A percentile compares a stretch with the other conserved stretches of the same genome.
phyloP scores from a whole-genome alignment of 2,329 filamentous ascomycete species.

The Laburnicola sp. region DNA sequence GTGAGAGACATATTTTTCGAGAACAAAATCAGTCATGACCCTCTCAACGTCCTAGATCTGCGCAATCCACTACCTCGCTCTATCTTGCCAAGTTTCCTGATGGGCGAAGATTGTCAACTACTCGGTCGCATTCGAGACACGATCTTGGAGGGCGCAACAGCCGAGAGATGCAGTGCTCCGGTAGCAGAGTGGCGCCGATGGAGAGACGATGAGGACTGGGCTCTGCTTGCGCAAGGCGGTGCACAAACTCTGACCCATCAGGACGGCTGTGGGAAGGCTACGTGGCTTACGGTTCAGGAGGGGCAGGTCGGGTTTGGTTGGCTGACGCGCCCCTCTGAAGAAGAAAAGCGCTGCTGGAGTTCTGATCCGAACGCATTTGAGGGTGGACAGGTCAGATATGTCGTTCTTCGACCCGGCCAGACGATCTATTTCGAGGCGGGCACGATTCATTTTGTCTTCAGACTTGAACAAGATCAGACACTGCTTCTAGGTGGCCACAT shows the following conservation, averaged over 20 bases:
- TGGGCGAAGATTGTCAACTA: conserved; percentile 14
- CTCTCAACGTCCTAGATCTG: conserved; percentile 18
- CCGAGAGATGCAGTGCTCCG: conserved; percentile 13
- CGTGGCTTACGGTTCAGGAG: conserved; percentile 14
- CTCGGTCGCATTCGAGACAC: conserved; percentile 8
- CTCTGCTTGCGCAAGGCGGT: conserved; percentile 19
- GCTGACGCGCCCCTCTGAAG: conserved; percentile 12
- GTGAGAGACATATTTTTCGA: conserved; percentile 9
- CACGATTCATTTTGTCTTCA: conserved; percentile 21
- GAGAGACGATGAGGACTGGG: conserved; percentile 20
- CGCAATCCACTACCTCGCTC: conserved; percentile 15
- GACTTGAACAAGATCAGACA: conserved; percentile 13
- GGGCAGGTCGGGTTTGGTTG: conserved; percentile 16
- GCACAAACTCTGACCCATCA: conserved; percentile 17
- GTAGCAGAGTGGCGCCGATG: conserved; percentile 14
- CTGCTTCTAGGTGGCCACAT: conserved; percentile 18
- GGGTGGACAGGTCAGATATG: conserved; percentile 14
- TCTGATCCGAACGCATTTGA: conserved; percentile 11
- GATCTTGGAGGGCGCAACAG: conserved; percentile 8
- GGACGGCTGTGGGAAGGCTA: conserved; percentile 19
- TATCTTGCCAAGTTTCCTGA: conserved; percentile 13
- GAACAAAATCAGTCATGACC: conserved; percentile 9
- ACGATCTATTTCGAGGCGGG: conserved; percentile 19
- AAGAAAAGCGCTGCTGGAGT: conserved; percentile 14
- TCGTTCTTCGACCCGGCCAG: conserved; percentile 16